Evolutionary conservation across 768 basidiomycete genomes (phyloP), one percentile per base, ranked within the genome.

Genomic region (Russula foetens): DNA sequence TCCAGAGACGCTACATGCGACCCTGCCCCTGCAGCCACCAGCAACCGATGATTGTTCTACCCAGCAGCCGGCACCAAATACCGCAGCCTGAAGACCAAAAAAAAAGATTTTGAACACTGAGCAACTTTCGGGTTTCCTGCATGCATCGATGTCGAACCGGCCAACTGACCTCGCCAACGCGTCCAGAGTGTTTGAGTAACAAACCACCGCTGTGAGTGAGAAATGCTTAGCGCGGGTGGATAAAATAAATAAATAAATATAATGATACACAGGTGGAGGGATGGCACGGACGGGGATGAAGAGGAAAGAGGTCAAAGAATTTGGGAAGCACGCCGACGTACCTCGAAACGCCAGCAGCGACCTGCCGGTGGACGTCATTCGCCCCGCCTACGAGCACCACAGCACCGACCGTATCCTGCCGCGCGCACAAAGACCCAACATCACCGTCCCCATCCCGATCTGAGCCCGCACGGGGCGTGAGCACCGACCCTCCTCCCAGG

Each of bases 371-470:
- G 41, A 6, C 66, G 17, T 76, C 75, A 4, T 73, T 78, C 2
- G 33, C 48, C 1, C 68, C 66, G 63, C 79, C 76, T 71, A 53
- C 43, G 3, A 79, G 82, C 15, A 76, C 83, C 38, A 90, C 76
- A n/a, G 88, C 89, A 17, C 90, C 90, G 7, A 92, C 90, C 0
- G 90, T 92, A 69, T 92, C 90, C 67, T 90, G 86, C 56, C 74
- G 60, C 67, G 65, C 66, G 71, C 60, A 58, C 49, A 64, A 12
- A 19, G 23, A 15, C 21, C 63, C 28, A 45, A 35, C 8, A 15
- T 21, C 24, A 15, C 9, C 8, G 19, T 7, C 31, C 2, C 33
- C 33, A 29, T 38, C 26, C 21, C 7, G 28, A 23, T 14, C 21
- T 14, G 4, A 6, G 21, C 7, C 29, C 3, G n/a, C 19, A 21